A percentile compares a stretch with the other conserved stretches of the same genome.
These are phyloP conservation scores for Mallotus repandus DNA, from an alignment of 441 rosid genomes.

Conservation along the genomic window DNA sequence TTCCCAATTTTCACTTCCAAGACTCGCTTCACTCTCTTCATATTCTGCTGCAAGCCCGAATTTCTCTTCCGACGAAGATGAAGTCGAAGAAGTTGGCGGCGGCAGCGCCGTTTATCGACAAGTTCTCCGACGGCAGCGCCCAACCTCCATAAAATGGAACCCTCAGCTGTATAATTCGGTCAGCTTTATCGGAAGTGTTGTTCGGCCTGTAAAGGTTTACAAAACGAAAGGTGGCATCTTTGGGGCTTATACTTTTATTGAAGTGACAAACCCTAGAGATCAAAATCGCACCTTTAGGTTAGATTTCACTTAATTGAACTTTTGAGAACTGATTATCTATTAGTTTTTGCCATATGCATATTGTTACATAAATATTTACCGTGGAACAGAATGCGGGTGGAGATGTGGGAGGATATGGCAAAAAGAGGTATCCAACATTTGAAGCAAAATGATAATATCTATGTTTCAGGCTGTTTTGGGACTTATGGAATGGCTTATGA, in stretches of 20 bases:
- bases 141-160: constrained; percentile 37
- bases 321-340: no score
- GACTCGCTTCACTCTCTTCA: constrained; percentile 24
- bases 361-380: no score
- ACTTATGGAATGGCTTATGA: constrained; percentile 26
- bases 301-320: constrained; percentile 8
- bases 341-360: no score
- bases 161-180: constrained; percentile 41
- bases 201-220: constrained; percentile 27
- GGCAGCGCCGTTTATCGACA: constrained; percentile 38
- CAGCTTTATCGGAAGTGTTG: constrained; percentile 60
- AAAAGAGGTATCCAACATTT: constrained; percentile 46
- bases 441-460: constrained; percentile 53
- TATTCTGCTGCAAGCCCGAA: constrained; percentile 26
- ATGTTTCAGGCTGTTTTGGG: constrained; percentile 54
- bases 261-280: constrained; percentile 30
- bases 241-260: constrained; percentile 46
- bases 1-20: constrained; percentile 30
- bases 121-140: constrained; percentile 58
- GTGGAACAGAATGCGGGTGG: constrained; percentile 45
- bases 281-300: constrained; percentile 43
- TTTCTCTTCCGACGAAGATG: constrained; percentile 34
- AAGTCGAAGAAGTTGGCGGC: background rate
- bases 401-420: constrained; percentile 50
- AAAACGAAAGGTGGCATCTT: constrained; percentile 18